These are phyloP conservation scores for Oenanthe sinensis DNA, from an alignment of 129 eudicot genomes.

Conservation along the genomic window DNA sequence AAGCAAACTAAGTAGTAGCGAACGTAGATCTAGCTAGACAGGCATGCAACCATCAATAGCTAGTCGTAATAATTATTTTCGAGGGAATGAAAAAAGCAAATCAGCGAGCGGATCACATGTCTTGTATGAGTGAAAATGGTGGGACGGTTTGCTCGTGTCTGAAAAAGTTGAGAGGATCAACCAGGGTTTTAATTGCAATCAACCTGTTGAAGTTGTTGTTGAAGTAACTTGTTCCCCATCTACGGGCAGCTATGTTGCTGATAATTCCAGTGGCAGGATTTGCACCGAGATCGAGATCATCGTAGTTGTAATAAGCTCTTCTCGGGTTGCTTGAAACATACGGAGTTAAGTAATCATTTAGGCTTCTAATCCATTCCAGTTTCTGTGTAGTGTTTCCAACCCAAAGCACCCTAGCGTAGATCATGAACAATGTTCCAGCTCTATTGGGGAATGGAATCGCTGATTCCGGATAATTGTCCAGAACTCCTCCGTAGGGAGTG, in stretches of 20 bases:
- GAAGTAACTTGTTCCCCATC: slow-evolving; percentile 2
- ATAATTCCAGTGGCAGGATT: neutral
- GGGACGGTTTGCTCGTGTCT: slow-evolving; percentile 6
- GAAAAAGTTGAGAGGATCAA: slow-evolving; percentile 4
- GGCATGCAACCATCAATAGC: neutral
- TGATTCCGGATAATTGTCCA: neutral
- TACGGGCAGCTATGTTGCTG: neutral
- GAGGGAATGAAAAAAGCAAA: neutral
- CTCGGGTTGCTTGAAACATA: slow-evolving; percentile 5
- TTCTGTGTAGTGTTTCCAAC: neutral
- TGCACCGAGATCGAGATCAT: neutral
- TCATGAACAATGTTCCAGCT: slow-evolving; percentile 5
- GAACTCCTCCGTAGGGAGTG: neutral
- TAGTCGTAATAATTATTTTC: neutral
- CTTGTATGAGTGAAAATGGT: neutral
- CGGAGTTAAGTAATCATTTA: neutral
- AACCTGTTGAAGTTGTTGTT: slow-evolving; percentile 2
- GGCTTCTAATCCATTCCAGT: slow-evolving; percentile 8
- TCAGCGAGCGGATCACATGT: neutral
- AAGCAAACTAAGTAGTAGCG: neutral
- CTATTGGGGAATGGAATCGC: slow-evolving; percentile 5
- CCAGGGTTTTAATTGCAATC: neutral
- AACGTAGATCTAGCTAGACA: neutral
- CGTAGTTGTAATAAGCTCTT: neutral
- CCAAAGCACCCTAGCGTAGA: neutral